Evolutionary conservation across 2,329 filamentous ascomycete genomes (phyloP).

Genomic region (Madurella mycetomatis): DNA sequence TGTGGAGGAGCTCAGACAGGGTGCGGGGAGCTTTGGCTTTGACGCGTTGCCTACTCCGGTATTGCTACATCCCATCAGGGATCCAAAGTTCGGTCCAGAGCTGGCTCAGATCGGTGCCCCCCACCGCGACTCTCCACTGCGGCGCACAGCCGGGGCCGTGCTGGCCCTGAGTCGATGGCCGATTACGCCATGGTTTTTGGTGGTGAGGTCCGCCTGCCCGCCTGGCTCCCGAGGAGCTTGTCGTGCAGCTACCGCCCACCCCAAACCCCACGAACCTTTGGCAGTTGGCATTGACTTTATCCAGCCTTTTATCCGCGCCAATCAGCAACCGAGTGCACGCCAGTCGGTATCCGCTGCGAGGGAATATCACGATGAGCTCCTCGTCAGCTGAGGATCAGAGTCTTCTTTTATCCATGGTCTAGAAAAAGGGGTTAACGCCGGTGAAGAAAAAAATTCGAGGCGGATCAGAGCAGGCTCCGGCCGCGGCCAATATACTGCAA

Average conservation of each 20-base stretch:
- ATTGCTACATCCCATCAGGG: background rate
- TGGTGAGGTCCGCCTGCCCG: constrained; percentile 4
- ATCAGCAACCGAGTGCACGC: constrained; percentile 23
- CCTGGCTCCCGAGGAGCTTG: constrained; percentile 11
- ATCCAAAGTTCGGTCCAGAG: background rate
- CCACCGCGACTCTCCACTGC: constrained; percentile 8
- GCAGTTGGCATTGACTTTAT: constrained; percentile 23
- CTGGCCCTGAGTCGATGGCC: background rate
- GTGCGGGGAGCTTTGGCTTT: constrained; percentile 13
- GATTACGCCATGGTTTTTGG: constrained; percentile 24
- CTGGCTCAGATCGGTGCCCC: constrained; percentile 1
- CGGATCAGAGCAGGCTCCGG: background rate
- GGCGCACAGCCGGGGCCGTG: background rate
- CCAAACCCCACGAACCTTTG: constrained; percentile 17
- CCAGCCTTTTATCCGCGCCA: constrained; percentile 33
- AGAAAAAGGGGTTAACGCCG: constrained; percentile 7
- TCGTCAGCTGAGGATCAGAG: constrained; percentile 26
- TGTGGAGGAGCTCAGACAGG: background rate
- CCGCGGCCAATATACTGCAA: background rate
- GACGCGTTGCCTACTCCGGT: background rate
- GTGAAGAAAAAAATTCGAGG: background rate
- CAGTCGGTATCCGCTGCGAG: constrained; percentile 22
- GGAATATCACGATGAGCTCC: constrained; percentile 9
- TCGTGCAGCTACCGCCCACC: constrained; percentile 2
- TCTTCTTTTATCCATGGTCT: constrained; percentile 17